Conservation (phyloP, 805 yeast genomes). For the Yarrowia sp. region DNA sequence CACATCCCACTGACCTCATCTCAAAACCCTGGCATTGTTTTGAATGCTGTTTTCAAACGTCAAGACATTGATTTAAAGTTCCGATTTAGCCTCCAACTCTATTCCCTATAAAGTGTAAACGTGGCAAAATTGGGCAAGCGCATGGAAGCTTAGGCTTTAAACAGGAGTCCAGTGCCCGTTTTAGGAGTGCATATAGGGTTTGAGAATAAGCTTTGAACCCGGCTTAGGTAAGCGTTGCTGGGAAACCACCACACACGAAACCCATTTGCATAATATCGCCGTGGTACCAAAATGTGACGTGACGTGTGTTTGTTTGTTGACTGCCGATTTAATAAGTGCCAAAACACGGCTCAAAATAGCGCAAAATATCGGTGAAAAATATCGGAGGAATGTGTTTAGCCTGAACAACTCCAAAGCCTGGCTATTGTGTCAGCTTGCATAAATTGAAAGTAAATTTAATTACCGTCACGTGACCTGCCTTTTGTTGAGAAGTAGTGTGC, state of each 20-base stretch:
- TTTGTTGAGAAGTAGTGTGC: no score
- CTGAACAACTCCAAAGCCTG: no score
- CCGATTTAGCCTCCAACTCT: neutral
- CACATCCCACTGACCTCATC: no score
- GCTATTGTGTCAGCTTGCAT: neutral
- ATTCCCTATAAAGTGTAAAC: conserved; percentile 13
- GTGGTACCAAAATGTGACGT: neutral
- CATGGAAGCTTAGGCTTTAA: conserved; percentile 19
- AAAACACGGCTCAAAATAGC: neutral
- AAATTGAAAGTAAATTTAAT: neutral
- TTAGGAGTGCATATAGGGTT: neutral
- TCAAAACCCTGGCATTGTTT: no score
- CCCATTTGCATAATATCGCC: neutral
- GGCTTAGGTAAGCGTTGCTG: neutral
- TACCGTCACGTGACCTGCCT: neutral
- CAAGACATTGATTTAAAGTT: neutral
- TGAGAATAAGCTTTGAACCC: no score
- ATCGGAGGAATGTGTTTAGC: neutral
- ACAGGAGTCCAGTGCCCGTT: conserved; percentile 16
- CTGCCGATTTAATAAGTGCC: no score
- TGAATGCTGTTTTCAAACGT: no score
- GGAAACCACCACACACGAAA: neutral
- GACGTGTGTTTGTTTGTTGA: neutral
- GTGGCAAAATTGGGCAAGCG: conserved; percentile 26
- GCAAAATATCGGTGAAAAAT: neutral